Conservation (phyloP, 495 filamentous ascomycete species). For the Tuber microsphaerosporum region DNA sequence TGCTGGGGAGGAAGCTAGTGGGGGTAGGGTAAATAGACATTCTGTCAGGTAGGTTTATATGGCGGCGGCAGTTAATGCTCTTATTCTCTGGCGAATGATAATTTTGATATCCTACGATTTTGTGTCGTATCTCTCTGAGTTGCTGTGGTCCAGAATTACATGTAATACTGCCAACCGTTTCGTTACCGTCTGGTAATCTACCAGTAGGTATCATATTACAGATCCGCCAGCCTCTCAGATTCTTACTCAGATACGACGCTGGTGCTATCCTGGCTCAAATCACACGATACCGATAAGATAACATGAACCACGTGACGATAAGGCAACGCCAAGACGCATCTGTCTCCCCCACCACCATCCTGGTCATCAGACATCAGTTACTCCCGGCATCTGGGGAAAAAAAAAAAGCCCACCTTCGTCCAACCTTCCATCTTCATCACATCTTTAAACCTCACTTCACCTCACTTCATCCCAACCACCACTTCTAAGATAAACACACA, state of each 20-base stretch:
- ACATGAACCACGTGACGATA: neutral
- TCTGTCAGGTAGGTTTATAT: neutral
- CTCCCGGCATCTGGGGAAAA: neutral
- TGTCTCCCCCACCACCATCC: neutral
- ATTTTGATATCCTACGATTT: neutral
- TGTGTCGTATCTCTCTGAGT: neutral
- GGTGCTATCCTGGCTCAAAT: neutral
- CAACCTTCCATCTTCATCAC: neutral
- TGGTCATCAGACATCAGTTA: too few species aligned
- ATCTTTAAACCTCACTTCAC: neutral
- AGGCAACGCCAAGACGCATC: neutral
- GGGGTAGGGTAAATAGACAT: neutral
- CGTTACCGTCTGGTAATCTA: neutral
- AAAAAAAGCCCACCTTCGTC: neutral
- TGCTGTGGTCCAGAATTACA: neutral
- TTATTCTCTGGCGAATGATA: neutral
- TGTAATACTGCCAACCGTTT: neutral
- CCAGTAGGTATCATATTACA: neutral
- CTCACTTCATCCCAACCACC: neutral
- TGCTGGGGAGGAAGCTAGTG: conserved; percentile 6
- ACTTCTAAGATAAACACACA: neutral
- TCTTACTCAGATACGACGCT: neutral
- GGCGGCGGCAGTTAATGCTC: neutral
- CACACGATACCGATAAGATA: neutral
- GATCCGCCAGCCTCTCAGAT: neutral